These are phyloP conservation scores for Ballota nigra DNA, from an alignment of 257 asterid genomes.

Conservation along the genomic window DNA sequence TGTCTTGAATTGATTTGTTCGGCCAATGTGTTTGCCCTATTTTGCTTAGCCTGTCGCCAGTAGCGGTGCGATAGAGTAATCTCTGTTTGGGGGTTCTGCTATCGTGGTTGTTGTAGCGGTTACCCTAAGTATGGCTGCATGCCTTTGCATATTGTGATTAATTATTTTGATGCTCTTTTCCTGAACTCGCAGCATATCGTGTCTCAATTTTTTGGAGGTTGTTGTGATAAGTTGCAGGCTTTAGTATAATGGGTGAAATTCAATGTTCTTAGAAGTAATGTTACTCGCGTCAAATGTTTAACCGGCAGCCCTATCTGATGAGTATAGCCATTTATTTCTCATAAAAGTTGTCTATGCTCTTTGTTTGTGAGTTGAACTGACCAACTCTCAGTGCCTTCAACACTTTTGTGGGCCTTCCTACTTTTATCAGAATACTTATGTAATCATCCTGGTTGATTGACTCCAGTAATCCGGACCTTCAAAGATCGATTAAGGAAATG, in stretches of 20 bases:
- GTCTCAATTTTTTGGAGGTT: background rate
- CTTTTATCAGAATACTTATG: background rate
- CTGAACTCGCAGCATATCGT: background rate
- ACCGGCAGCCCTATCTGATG: background rate
- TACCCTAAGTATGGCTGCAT: no score
- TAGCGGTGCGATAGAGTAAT: background rate
- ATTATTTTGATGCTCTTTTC: background rate
- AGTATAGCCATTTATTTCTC: background rate
- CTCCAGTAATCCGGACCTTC: constrained; percentile 60
- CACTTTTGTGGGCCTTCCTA: background rate
- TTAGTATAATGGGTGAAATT: background rate
- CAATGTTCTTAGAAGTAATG: background rate
- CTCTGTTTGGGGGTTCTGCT: background rate
- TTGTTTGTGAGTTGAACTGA: background rate
- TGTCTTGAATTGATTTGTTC: background rate
- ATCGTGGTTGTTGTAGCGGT: no score
- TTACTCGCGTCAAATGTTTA: background rate
- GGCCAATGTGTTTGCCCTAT: background rate
- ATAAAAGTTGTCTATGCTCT: background rate
- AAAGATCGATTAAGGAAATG: constrained; percentile 68
- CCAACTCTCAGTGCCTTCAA: background rate
- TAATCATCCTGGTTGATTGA: constrained; percentile 15
- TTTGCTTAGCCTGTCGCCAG: background rate
- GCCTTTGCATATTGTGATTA: background rate
- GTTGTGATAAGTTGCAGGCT: background rate